Evolutionary conservation across 176 grass and related monocot species (phyloP).

Genomic region (Carex pumila): DNA sequence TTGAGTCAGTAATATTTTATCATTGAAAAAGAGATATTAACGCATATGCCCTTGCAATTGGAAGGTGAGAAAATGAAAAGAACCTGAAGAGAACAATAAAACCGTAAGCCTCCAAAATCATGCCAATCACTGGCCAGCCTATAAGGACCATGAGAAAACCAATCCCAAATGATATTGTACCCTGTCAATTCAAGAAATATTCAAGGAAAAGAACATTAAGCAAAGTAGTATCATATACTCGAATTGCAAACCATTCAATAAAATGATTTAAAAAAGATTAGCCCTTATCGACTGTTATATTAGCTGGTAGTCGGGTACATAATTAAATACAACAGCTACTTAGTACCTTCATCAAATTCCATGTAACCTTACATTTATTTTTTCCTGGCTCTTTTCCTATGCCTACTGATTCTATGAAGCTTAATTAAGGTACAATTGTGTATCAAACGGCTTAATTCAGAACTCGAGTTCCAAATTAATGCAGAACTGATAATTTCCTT

Average conservation of each 20-base stretch:
- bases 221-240: not conserved
- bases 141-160: constrained; percentile 89
- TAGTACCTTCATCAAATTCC: not conserved
- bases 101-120: constrained; percentile 95
- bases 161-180: constrained; percentile 88
- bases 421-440: not conserved
- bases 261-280: not conserved
- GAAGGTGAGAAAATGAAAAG: not conserved
- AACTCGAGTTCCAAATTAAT: not conserved
- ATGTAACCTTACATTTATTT: not conserved
- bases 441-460: not conserved
- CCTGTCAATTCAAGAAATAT: constrained; percentile 42
- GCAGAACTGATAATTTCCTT: not conserved
- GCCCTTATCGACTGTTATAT: not conserved
- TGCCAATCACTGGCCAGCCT: constrained; percentile 87
- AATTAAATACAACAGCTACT: not conserved
- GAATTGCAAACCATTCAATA: not conserved
- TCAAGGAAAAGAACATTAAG: not conserved
- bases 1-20: not conserved
- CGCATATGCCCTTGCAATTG: constrained; percentile 3
- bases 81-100: constrained; percentile 63
- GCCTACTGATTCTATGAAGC: not conserved
- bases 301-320: not conserved
- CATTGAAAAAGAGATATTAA: not conserved
- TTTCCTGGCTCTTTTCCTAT: not conserved